Evolutionary conservation across 192 early-diverging fungal genomes (phyloP).

Genomic region (Dissophora ornata): DNA sequence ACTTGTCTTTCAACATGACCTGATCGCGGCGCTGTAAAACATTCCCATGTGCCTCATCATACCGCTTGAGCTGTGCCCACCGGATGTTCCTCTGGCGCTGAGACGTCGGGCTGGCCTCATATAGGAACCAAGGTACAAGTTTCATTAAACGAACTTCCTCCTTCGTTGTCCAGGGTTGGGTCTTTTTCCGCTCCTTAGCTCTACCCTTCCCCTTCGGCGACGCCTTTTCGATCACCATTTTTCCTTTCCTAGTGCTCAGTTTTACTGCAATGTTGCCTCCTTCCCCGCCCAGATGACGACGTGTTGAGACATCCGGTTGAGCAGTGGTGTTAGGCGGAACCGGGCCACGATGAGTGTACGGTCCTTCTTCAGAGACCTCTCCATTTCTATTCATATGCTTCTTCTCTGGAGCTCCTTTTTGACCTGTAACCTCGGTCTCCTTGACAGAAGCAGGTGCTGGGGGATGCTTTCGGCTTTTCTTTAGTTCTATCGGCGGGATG

Average conservation of each 20-base stretch:
- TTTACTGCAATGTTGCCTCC: no score
- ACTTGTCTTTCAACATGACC: slow-evolving; percentile 52
- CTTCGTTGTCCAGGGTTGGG: slow-evolving; percentile 12
- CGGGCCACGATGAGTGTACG: no score
- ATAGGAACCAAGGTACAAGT: slow-evolving; percentile 19
- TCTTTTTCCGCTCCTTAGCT: slow-evolving; percentile 3
- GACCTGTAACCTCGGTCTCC: no score
- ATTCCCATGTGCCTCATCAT: slow-evolving; percentile 28
- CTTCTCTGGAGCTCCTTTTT: not conserved
- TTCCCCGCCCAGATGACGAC: no score
- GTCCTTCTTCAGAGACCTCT: no score
- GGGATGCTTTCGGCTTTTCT: not conserved
- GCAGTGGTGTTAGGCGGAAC: no score
- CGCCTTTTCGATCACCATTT: no score
- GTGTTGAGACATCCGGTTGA: no score
- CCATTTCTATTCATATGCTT: no score
- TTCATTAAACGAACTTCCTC: slow-evolving; percentile 29
- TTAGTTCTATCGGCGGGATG: not conserved
- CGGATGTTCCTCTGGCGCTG: no score
- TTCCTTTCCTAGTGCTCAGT: no score
- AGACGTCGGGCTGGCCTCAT: not conserved
- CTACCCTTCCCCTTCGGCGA: no score
- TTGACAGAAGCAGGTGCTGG: not conserved
- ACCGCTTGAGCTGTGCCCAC: slow-evolving; percentile 30
- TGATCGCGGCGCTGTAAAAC: slow-evolving; percentile 22